Evolutionary conservation across 495 filamentous ascomycete species (phyloP), one percentile per base, ranked within the genome.

Genomic region (Penicillium canescens): DNA sequence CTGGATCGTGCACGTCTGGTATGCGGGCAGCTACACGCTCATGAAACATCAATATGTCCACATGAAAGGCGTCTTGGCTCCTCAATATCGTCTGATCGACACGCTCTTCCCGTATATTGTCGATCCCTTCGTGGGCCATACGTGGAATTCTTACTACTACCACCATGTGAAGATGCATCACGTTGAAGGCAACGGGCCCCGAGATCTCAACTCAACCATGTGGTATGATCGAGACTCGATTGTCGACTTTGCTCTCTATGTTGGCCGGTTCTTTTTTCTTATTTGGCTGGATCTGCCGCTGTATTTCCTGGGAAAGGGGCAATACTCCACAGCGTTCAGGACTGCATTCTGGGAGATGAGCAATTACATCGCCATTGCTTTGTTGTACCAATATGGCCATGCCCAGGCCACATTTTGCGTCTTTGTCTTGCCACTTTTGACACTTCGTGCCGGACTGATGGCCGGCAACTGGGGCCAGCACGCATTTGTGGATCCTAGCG

Each of bases 141-240:
- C 89, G 0, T 91, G 86, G 87, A 86, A 92, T 65, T 85, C 82
- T 10, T 92, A 91, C 67, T 92, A 78, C 63, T 90, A 89, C 57
- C 89, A 92, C 64, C 89, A 91, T 55, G 86, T 91, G 52, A 91
- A 92, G 71, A 85, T 89, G 63, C 89, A 91, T 62, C 89, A 92
- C 59, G 84, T 91, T 46, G 89, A 92, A 63, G 84, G 81, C 48
- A 92, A 92, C 63, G 89, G 89, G 1, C 88, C 88, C 0, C 74
- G 82, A 39, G 89, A 92, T 59, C 76, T 92, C 4, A 86, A 82
- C 7, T 86, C 86, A 0, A 91, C 89, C n/a, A 78, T 91, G 28
- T 79, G 85, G 14, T 91, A 89, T 62, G 86, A 92, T 60, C 82
- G 89, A 6, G 89, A 92, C 65, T 71, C 77, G 40, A 36, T 82